These are phyloP conservation scores for Mycosphaerelloides madeirae DNA, from an alignment of 2,329 filamentous ascomycete genomes.

Conservation along the genomic window DNA sequence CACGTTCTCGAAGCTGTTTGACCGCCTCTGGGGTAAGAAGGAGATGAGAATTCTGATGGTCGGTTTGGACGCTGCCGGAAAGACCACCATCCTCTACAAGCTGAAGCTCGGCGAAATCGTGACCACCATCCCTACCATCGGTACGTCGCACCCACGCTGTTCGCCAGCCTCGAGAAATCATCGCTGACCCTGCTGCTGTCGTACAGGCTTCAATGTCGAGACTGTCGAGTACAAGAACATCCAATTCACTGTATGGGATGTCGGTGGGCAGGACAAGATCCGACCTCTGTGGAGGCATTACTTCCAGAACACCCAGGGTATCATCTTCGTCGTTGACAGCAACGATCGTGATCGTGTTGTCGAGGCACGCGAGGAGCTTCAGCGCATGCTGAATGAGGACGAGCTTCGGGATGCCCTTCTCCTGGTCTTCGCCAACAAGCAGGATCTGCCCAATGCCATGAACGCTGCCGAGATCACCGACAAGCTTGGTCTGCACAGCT, in stretches of 20 bases:
- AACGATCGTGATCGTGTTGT: conserved; percentile 88
- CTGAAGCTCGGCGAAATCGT: conserved; percentile 97
- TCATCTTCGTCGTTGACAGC: conserved; percentile 99
- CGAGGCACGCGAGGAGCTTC: conserved; percentile 86
- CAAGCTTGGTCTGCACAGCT: conserved; percentile 98
- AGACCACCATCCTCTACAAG: conserved; percentile 99
- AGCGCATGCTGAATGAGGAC: conserved; percentile 95
- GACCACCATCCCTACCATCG: conserved; percentile 96
- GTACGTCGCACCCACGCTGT: conserved; percentile 33
- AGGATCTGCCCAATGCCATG: conserved; percentile 96
- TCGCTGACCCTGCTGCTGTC: no score
- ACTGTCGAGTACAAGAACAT: conserved; percentile 99
- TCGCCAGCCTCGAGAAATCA: no score
- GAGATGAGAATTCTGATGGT: conserved; percentile 99
- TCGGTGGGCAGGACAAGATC: conserved; percentile 99
- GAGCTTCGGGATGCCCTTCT: conserved; percentile 96
- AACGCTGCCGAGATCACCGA: conserved; percentile 99
- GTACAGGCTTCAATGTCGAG: conserved; percentile 99
- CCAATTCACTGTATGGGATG: conserved; percentile 99
- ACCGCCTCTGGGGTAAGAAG: conserved; percentile 98
- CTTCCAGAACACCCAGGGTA: conserved; percentile 95
- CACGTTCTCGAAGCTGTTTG: conserved; percentile 92
- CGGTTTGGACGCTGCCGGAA: no score
- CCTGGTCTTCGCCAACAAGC: conserved; percentile 97
- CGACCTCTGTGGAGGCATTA: conserved; percentile 99